Evolutionary conservation across 1,139 yeast species (phyloP).

Genomic region (Nematodospora anomalae): DNA sequence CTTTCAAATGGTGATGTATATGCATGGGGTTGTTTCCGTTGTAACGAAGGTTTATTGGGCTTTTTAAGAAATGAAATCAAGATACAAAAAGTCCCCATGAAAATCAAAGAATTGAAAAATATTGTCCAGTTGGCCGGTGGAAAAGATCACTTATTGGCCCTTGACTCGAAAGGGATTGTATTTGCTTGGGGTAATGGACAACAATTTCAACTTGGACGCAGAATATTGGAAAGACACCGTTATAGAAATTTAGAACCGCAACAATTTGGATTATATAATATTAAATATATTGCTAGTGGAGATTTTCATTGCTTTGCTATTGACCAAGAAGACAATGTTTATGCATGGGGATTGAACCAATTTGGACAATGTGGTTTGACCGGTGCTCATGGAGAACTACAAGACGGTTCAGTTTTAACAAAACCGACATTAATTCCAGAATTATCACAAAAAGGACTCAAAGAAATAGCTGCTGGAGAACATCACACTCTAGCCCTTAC

Average conservation of each 20-base stretch:
- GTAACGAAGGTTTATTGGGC: conserved; percentile 88
- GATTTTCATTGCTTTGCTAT: conserved; percentile 96
- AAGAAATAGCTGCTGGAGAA: conserved; percentile 84
- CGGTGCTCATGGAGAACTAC: conserved; percentile 50
- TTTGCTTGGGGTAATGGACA: conserved; percentile 98
- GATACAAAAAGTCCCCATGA: conserved; percentile 67
- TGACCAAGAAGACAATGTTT: conserved; percentile 66
- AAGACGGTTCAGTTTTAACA: conserved; percentile 80
- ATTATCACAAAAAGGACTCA: conserved; percentile 54
- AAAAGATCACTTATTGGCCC: conserved; percentile 84
- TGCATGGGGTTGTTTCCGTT: conserved; percentile 97
- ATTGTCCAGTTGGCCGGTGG: conserved; percentile 90
- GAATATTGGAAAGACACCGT: conserved; percentile 74
- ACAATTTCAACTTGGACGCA: conserved; percentile 86
- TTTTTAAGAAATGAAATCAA: conserved; percentile 61
- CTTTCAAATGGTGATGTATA: conserved; percentile 83
- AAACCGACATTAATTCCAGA: conserved; percentile 71
- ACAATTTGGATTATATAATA: conserved; percentile 73
- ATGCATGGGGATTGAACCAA: conserved; percentile 94
- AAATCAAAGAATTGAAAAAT: conserved; percentile 60
- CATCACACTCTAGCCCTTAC: conserved; percentile 86
- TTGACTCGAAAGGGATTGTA: conserved; percentile 82
- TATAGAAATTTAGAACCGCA: conserved; percentile 71
- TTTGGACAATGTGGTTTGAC: conserved; percentile 94
- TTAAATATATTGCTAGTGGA: conserved; percentile 84